These are phyloP conservation scores for Erysimum cheiranthoides DNA, from an alignment of 345 rosid species.

Conservation along the genomic window DNA sequence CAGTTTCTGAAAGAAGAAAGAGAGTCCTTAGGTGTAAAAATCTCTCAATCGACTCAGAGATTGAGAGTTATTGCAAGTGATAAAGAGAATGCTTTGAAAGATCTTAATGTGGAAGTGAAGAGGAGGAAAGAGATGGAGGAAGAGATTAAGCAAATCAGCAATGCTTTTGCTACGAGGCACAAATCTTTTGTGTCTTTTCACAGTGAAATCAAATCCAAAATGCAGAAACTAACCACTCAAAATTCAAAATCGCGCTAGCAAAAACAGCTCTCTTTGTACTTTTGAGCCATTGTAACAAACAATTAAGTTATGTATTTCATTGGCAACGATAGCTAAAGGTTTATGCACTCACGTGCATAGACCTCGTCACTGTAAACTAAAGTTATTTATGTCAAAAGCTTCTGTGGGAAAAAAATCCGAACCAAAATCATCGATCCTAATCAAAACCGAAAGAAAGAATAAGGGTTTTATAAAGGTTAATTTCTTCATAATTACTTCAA, in stretches of 20 bases:
- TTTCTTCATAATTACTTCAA: background rate
- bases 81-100: conserved; percentile 69
- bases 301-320: conserved; percentile 13
- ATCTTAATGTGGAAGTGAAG: conserved; percentile 62
- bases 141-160: conserved; percentile 72
- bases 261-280: background rate
- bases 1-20: conserved; percentile 66
- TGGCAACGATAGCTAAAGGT: background rate
- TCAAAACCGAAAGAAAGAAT: no score
- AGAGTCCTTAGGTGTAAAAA: conserved; percentile 51
- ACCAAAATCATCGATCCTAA: no score
- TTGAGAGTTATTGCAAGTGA: conserved; percentile 51
- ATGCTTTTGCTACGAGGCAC: conserved; percentile 68
- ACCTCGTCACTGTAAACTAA: conserved; percentile 20
- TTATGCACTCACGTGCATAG: conserved; percentile 5
- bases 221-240: conserved; percentile 62
- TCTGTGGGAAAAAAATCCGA: no score
- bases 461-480: background rate
- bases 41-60: conserved; percentile 56
- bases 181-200: conserved; percentile 64
- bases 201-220: conserved; percentile 63
- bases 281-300: conserved; percentile 13
- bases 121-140: conserved; percentile 71
- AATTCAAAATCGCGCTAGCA: conserved; percentile 45
- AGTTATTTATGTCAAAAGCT: background rate